Percentiles rank a stretch among this genome's conserved stretches.
phyloP scores from a whole-genome alignment of 768 basidiomycete species.

The Postia placenta region DNA sequence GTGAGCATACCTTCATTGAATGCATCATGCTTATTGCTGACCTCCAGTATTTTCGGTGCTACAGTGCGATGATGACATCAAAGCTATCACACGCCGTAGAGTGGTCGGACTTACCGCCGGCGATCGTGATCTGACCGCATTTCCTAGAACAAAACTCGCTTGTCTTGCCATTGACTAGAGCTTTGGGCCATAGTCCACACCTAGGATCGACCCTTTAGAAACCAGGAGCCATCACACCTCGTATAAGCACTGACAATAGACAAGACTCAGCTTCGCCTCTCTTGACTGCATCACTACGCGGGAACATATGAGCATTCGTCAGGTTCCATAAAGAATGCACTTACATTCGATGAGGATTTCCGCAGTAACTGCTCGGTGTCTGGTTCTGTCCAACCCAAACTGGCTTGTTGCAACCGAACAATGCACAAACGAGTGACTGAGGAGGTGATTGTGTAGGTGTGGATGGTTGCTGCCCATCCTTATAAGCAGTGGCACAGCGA shows the following conservation, averaged over 20 bases:
- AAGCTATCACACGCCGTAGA: neutral
- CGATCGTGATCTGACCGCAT: constrained; percentile 10
- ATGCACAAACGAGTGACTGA: no score
- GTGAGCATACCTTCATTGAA: constrained; percentile 9
- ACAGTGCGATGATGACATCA: no score
- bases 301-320: neutral
- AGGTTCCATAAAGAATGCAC: no score
- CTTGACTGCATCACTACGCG: constrained; percentile 10
- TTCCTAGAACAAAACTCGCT: constrained; percentile 21
- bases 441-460: no score
- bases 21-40: constrained; percentile 4
- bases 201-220: no score
- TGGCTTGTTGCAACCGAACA: no score
- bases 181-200: constrained; percentile 11
- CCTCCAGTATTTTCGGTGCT: constrained; percentile 10
- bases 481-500: constrained; percentile 13
- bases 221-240: no score
- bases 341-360: constrained; percentile 13
- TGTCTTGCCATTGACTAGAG: constrained; percentile 10
- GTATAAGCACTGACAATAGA: constrained; percentile 13
- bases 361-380: constrained; percentile 12
- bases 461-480: no score
- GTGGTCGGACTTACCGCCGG: constrained; percentile 3
- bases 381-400: no score
- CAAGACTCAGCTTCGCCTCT: constrained; percentile 10